These are phyloP conservation scores for Chlamydomonas incerta DNA, from an alignment of 139 green algal species.

Conservation along the genomic window DNA sequence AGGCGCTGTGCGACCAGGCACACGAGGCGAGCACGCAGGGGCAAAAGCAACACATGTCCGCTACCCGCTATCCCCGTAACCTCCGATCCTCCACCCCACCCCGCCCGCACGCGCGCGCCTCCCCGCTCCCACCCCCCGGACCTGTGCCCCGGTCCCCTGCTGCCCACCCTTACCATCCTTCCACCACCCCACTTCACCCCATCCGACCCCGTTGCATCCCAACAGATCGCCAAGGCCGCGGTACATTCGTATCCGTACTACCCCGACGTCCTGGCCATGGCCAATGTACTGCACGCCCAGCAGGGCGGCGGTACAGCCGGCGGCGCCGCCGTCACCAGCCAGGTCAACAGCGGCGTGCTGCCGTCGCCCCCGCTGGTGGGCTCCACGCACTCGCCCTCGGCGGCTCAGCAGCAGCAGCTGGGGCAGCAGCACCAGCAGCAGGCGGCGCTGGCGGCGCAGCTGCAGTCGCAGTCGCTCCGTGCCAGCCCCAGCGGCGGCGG, in stretches of 20 bases:
- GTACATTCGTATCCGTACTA: slow-evolving; percentile 46
- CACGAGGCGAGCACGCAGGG: no score
- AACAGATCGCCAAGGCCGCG: slow-evolving; percentile 47
- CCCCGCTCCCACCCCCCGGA: no score
- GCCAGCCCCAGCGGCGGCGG: no score
- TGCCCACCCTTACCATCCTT: no score
- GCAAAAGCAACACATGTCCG: no score
- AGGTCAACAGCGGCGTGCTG: neutral
- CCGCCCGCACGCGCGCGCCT: no score
- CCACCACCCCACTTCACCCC: no score
- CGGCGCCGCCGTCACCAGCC: neutral
- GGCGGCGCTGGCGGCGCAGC: neutral
- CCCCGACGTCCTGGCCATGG: slow-evolving; percentile 46
- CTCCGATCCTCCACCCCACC: no score
- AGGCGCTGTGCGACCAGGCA: neutral
- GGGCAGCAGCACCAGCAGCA: neutral
- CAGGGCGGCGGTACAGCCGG: neutral
- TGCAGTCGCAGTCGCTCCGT: neutral
- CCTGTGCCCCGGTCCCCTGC: no score
- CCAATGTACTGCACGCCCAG: slow-evolving; percentile 43
- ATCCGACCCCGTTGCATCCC: no score
- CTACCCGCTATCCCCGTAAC: no score
- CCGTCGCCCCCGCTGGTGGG: neutral
- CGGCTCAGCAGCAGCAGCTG: neutral
- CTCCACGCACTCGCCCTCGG: no score